A percentile compares a stretch with the other conserved stretches of the same genome.
These are phyloP conservation scores for Hylodesmum podocarpum DNA, from an alignment of 306 rosid genomes.

Conservation along the genomic window DNA sequence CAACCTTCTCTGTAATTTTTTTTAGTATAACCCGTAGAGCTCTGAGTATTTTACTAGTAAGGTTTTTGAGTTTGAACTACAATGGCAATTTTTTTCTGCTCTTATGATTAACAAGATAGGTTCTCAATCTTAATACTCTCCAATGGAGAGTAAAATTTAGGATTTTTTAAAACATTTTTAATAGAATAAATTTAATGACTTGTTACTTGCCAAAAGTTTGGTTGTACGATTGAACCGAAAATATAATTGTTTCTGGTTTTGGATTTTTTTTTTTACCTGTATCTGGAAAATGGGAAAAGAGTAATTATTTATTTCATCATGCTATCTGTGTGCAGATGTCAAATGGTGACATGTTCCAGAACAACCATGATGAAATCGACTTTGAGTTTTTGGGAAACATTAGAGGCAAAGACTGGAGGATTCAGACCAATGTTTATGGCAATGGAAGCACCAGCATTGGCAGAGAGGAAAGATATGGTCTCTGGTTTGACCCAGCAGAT, in stretches of 20 bases:
- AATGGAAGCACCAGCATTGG: constrained; percentile 91
- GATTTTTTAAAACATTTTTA: background rate
- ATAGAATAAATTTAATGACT: background rate
- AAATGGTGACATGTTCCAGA: constrained; percentile 86
- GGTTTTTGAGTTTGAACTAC: constrained; percentile 2
- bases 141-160: background rate
- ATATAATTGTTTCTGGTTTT: background rate
- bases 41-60: constrained; percentile 14
- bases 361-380: constrained; percentile 93
- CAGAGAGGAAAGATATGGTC: constrained; percentile 90
- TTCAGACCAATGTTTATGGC: constrained; percentile 95
- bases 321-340: constrained; percentile 68
- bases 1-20: background rate
- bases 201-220: background rate
- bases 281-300: background rate
- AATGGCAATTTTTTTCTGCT: background rate
- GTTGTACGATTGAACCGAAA: constrained; percentile 5
- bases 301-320: background rate
- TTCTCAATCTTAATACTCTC: constrained; percentile 3
- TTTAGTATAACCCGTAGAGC: background rate
- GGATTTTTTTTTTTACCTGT: background rate
- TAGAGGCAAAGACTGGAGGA: constrained; percentile 97
- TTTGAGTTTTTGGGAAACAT: constrained; percentile 95
- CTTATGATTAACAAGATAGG: background rate
- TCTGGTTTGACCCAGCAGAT: constrained; percentile 94